A percentile compares a stretch with the other conserved stretches of the same genome.
Evolutionary conservation across 2,329 filamentous ascomycete genomes (phyloP).

Genomic region (Fonsecaea pedrosoi): DNA sequence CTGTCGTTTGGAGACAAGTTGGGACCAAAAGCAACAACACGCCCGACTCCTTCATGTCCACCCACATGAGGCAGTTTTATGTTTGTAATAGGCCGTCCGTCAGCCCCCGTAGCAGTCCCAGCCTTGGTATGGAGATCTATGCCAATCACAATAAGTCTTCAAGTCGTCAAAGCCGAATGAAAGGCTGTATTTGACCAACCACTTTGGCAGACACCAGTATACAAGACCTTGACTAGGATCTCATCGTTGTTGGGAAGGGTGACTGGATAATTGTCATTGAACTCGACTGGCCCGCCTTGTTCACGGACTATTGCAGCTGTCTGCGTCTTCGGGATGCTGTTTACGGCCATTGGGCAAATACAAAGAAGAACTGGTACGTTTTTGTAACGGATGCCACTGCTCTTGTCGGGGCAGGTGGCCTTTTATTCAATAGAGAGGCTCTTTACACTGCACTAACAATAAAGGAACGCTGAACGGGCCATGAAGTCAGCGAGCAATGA

Average conservation of each 20-base stretch:
- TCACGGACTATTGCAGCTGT: slow-evolving; percentile 52
- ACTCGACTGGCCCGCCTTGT: slow-evolving; percentile 51
- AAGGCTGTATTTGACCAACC: slow-evolving; percentile 42
- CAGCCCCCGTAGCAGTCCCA: slow-evolving; percentile 48
- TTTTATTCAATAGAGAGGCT: not conserved
- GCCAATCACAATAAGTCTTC: not conserved
- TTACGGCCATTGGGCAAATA: slow-evolving; percentile 23
- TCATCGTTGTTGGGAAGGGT: slow-evolving; percentile 49
- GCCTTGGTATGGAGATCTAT: slow-evolving; percentile 52
- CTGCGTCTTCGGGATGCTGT: slow-evolving; percentile 41
- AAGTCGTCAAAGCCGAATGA: not conserved
- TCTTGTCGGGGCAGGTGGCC: not conserved
- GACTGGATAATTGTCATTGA: slow-evolving; percentile 52
- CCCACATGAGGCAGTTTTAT: slow-evolving; percentile 56
- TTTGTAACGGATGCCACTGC: not conserved
- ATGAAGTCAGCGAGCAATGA: slow-evolving; percentile 1
- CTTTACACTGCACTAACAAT: not conserved
- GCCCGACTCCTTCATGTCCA: slow-evolving; percentile 55
- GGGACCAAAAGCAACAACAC: slow-evolving; percentile 50
- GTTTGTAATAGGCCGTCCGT: slow-evolving; percentile 52
- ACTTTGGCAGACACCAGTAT: slow-evolving; percentile 55
- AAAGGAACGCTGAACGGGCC: not conserved
- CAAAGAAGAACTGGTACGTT: not conserved
- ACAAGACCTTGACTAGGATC: slow-evolving; percentile 55
- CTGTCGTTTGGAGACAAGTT: slow-evolving; percentile 37